Evolutionary conservation across 2,329 filamentous ascomycete genomes (phyloP).

Genomic region (Cladosporium sp.): DNA sequence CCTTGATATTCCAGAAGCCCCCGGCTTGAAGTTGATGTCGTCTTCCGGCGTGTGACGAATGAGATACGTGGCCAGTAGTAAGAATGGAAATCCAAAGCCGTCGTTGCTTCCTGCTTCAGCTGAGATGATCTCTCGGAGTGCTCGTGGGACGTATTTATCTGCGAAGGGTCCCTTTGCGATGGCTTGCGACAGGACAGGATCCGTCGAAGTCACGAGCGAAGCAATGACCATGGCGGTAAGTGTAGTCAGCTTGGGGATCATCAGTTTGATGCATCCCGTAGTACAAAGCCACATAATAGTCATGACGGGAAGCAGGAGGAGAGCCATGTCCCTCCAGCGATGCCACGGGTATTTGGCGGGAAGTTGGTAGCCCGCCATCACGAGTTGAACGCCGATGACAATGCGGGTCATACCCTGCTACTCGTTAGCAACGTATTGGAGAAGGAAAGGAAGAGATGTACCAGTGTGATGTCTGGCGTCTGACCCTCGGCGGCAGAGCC

Average conservation of each 20-base stretch:
- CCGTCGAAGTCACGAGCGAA: slow-evolving; percentile 81
- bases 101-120: slow-evolving; percentile 79
- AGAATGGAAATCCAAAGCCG: slow-evolving; percentile 77
- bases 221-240: slow-evolving; percentile 73
- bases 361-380: slow-evolving; percentile 79
- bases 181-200: slow-evolving; percentile 77
- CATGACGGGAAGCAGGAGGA: slow-evolving; percentile 79
- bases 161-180: slow-evolving; percentile 90
- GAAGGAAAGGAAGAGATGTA: background rate
- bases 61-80: slow-evolving; percentile 76
- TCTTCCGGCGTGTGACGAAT: slow-evolving; percentile 66
- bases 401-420: slow-evolving; percentile 67
- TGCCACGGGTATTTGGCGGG: slow-evolving; percentile 70
- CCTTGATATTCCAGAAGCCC: background rate
- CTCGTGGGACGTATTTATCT: slow-evolving; percentile 76
- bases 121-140: slow-evolving; percentile 62
- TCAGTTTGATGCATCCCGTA: slow-evolving; percentile 67
- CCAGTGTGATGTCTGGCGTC: slow-evolving; percentile 66
- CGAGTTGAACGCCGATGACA: slow-evolving; percentile 80
- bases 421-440: background rate
- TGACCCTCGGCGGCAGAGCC: slow-evolving; percentile 52
- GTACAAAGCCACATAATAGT: slow-evolving; percentile 76
- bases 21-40: slow-evolving; percentile 34
- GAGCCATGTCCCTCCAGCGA: slow-evolving; percentile 69
- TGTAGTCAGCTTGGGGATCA: slow-evolving; percentile 66